Base-by-base conservation (phyloP, 352 stramenopile species). In the Halophytophthora polymorphica region DNA sequence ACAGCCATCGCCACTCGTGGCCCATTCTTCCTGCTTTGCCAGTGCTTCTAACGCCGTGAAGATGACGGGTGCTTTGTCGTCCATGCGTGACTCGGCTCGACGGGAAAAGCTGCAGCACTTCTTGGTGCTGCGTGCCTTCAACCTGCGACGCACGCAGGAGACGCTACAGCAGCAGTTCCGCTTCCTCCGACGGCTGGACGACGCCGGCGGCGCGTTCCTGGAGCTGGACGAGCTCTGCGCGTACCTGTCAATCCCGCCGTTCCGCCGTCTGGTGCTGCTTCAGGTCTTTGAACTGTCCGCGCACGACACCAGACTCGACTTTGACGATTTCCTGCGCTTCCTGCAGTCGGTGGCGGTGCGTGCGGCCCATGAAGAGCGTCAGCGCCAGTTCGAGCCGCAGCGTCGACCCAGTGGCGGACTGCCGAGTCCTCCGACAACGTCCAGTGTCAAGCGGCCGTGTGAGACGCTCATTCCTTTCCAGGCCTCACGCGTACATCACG, bases 101-200 rank as follows among this genome's bases (percentile, higher is more conserved):
- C 63, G 65, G 1, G 50, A 78, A 14, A 87, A 91, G 58, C 56
- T 92, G 53, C 81, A 94, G 53, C 68, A 88, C 31, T 92, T 93
- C 34, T 57, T 92, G 31, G 69, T 90, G 36, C 70, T 92, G 53
- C 87, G 86, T 36, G 84, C 84, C 15, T 94, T 87, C 61, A 94
- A 93, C 61, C 46, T 90, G 37, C 79, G 84, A 22, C 71, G 73
- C 31, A 51, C 58, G 17, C 74, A 69, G 47, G 66, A 83, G 51
- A 90, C 72, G 3, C 52, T 94, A 31, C 58, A 61, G 2, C 62
- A 93, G 54, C 84, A 92, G 49, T 90, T 94, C 58, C 60, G 74
- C 35, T 66, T 54, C 28, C 58, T 91, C 13, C 64, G 64, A 38
- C 70, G 70, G 36, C 51, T 36, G 10, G 42, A 42, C 18, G 48